Percentiles rank a stretch among this genome's conserved stretches.
phyloP scores from a whole-genome alignment of 2,329 filamentous ascomycete genomes.

The Ambrosiella cleistominuta region DNA sequence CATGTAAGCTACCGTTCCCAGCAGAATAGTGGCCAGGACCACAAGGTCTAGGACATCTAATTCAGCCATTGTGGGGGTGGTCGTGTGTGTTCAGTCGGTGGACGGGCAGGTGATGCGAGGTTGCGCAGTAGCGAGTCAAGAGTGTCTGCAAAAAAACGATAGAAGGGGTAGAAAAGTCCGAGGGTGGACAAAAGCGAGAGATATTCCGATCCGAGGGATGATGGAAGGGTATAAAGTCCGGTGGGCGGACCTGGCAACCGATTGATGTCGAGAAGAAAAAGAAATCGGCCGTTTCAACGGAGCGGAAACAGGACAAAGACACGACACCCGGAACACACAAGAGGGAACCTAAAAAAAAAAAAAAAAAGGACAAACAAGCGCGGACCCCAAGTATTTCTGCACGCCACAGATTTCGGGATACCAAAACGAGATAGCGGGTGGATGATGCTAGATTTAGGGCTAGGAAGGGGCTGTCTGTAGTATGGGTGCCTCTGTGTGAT shows the following conservation, averaged over 20 bases:
- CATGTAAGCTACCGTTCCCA: conserved; percentile 87
- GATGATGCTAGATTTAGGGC: not conserved
- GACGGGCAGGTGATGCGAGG: not conserved
- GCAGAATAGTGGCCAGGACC: conserved; percentile 68
- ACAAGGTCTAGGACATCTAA: conserved; percentile 89
- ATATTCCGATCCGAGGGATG: not conserved
- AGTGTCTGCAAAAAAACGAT: not conserved
- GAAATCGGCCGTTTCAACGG: not conserved
- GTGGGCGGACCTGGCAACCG: not conserved
- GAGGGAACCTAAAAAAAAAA: not conserved
- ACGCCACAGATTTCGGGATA: not conserved
- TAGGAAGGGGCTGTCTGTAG: not conserved
- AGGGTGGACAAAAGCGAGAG: not conserved
- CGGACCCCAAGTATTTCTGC: not conserved
- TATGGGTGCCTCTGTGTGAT: not conserved
- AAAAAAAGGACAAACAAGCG: not conserved
- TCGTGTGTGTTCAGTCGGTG: not conserved
- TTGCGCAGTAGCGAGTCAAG: not conserved
- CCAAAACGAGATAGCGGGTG: not conserved
- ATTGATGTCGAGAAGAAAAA: not conserved
- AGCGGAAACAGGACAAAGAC: not conserved
- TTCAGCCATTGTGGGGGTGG: conserved; percentile 56
- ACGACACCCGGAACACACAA: not conserved
- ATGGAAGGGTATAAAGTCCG: not conserved
- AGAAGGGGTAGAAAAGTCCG: not conserved